phyloP scores from a whole-genome alignment of 805 yeast genomes.

The Naumovozyma dairenensis region DNA sequence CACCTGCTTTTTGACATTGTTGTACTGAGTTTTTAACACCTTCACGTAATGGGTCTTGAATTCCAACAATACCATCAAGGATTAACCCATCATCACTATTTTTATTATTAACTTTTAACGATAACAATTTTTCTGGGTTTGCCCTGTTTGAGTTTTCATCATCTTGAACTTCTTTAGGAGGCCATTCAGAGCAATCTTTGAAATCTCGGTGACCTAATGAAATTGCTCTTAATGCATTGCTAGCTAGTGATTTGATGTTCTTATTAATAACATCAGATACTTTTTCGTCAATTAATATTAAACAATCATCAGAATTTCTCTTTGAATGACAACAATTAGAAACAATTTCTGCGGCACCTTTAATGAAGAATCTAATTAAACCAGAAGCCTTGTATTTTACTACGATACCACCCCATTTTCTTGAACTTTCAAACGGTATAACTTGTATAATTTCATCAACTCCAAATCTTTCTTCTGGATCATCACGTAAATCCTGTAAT shows the following conservation, averaged over 20 bases:
- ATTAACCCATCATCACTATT: constrained; percentile 34
- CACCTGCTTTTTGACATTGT: constrained; percentile 85
- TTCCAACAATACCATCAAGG: constrained; percentile 75
- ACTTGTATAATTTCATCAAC: constrained; percentile 46
- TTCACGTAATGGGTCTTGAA: constrained; percentile 85
- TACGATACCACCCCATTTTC: constrained; percentile 88
- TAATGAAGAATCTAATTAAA: constrained; percentile 52
- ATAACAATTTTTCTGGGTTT: constrained; percentile 33
- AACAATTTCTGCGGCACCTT: constrained; percentile 93
- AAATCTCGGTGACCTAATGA: constrained; percentile 79
- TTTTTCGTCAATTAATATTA: constrained; percentile 10
- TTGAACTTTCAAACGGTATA: constrained; percentile 83
- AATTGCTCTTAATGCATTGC: constrained; percentile 75
- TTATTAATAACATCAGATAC: constrained; percentile 30
- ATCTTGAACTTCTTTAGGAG: constrained; percentile 42
- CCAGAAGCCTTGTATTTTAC: constrained; percentile 35
- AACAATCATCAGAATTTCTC: constrained; percentile 25
- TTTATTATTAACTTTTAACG: background rate
- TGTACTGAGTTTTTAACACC: constrained; percentile 87
- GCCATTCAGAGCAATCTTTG: constrained; percentile 44
- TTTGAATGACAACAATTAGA: constrained; percentile 46
- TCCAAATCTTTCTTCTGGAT: constrained; percentile 22
- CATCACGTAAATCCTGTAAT: constrained; percentile 39
- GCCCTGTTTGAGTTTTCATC: constrained; percentile 27
- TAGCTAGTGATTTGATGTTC: constrained; percentile 52